Percentiles rank a stretch among this genome's conserved stretches.
Evolutionary conservation across 1,139 yeast species (phyloP).

Genomic region (Eremothecium cymbalariae): DNA sequence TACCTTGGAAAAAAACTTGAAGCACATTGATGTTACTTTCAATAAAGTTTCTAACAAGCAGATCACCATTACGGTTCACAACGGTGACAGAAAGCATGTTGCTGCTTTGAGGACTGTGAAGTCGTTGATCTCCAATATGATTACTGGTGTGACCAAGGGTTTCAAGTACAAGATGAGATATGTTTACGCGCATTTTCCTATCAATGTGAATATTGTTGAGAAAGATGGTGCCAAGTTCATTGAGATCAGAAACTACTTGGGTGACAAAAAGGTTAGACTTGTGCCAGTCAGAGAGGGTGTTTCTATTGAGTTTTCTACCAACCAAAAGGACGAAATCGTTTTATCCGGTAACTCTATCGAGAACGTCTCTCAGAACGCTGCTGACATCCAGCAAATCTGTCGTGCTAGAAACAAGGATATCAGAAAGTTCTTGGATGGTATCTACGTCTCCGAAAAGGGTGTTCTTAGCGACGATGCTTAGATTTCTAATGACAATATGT

Average conservation of each 20-base stretch:
- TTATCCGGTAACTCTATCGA: slow-evolving; percentile 95
- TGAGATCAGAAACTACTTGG: slow-evolving; percentile 98
- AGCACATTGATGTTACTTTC: slow-evolving; percentile 94
- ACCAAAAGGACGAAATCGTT: slow-evolving; percentile 90
- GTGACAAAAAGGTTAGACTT: slow-evolving; percentile 93
- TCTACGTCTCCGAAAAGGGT: slow-evolving; percentile 97
- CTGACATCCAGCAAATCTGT: slow-evolving; percentile 97
- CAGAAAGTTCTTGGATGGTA: slow-evolving; percentile 99
- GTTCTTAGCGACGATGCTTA: slow-evolving; percentile 47
- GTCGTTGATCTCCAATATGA: slow-evolving; percentile 86
- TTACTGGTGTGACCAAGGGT: slow-evolving; percentile 99
- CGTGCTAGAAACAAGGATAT: slow-evolving; percentile 99
- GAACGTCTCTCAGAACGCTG: slow-evolving; percentile 97
- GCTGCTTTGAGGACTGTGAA: slow-evolving; percentile 99
- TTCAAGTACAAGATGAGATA: slow-evolving; percentile 99
- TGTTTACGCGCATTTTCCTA: slow-evolving; percentile 99
- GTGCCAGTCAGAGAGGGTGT: slow-evolving; percentile 88
- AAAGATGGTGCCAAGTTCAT: slow-evolving; percentile 66
- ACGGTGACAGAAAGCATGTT: slow-evolving; percentile 99
- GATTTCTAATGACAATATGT: slow-evolving; percentile 8
- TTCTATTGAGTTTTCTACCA: slow-evolving; percentile 65
- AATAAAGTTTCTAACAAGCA: slow-evolving; percentile 59
- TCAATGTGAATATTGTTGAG: slow-evolving; percentile 84
- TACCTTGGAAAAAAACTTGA: slow-evolving; percentile 79
- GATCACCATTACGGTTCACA: slow-evolving; percentile 87